Evolutionary conservation across 139 green algal species (phyloP), one percentile per base, ranked within the genome.

Genomic region (Chlorella sorokiniana): DNA sequence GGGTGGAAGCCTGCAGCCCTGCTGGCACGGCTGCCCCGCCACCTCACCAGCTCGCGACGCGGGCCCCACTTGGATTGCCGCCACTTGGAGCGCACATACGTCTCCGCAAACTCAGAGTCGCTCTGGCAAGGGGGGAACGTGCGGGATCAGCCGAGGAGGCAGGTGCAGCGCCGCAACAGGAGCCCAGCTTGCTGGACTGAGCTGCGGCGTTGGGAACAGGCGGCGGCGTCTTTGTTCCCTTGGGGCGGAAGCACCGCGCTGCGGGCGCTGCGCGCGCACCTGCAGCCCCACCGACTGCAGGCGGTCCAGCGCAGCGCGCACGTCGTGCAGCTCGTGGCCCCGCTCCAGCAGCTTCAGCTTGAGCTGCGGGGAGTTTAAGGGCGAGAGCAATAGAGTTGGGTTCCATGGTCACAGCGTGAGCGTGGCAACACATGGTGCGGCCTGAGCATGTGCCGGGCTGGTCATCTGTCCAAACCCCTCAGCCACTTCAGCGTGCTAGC

Each of bases 41-140:
- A n/a, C n/a, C n/a, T n/a, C 75, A 81, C 82, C 63, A 22, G 7
- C 38, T 71, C 41, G 42, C 82, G 84, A 31, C 74, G 82, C 7
- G 89, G 77, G 9, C 81, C 88, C 89, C 89, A 92, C 37, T 83
- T 78, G 38, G 76, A 81, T 69, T 90, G 83, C 38, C 87, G 65
- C 89, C 89, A 93, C 72, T 92, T 92, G 38, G 85, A 89, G 7
- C 87, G 69, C 25, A 81, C 84, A 81, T 85, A 93, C 7, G 83
- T 45, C 62, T 87, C 86, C 2, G 88, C 89, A 83, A 86, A 92
- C 65, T 93, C 86, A 22, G 35, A 48, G 74, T 93, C 88, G 64
- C 79, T 87, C 72, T 91, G 86, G 48, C n/a, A 91, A 35, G 7
- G 79, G 81, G 82, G 82, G 76, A 29, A 8, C 29, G 41, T 37